Evolutionary conservation across 2,329 filamentous ascomycete genomes (phyloP).

Genomic region (Trichophyton schoenleinii): DNA sequence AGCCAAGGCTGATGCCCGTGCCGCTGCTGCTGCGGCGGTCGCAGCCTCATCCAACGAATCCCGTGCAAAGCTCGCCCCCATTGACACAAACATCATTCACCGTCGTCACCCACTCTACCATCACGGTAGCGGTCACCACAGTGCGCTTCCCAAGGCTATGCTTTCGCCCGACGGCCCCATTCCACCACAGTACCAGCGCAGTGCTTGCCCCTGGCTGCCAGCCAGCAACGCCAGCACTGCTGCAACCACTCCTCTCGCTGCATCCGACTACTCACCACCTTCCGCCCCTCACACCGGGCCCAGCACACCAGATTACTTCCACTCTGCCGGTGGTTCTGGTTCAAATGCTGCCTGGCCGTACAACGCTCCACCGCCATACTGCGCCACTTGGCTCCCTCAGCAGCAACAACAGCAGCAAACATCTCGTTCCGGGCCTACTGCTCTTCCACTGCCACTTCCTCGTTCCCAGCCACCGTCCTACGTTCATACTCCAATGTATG

Average conservation of each 20-base stretch:
- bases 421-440: conserved; percentile 12
- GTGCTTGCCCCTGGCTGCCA: conserved; percentile 36
- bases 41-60: conserved; percentile 25
- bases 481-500: conserved; percentile 38
- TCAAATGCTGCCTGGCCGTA: conserved; percentile 30
- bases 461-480: conserved; percentile 36
- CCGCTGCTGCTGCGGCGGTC: conserved; percentile 5
- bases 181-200: conserved; percentile 39
- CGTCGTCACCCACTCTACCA: conserved; percentile 29
- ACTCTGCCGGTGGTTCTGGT: conserved; percentile 5
- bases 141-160: conserved; percentile 35
- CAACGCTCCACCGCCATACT: conserved; percentile 30
- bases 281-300: conserved; percentile 38
- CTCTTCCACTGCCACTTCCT: conserved; percentile 17
- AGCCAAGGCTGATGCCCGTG: conserved; percentile 36
- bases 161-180: conserved; percentile 38
- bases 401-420: conserved; percentile 23
- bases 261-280: conserved; percentile 40
- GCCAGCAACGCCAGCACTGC: conserved; percentile 37
- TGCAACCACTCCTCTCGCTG: conserved; percentile 24
- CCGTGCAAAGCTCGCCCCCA: conserved; percentile 44
- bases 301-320: conserved; percentile 37
- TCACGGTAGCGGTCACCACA: neutral
- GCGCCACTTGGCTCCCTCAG: conserved; percentile 27
- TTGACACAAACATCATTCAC: conserved; percentile 52